A percentile compares a stretch with the other conserved stretches of the same genome.
phyloP scores from a whole-genome alignment of 805 yeast species.

The Starmera dryadoides region DNA sequence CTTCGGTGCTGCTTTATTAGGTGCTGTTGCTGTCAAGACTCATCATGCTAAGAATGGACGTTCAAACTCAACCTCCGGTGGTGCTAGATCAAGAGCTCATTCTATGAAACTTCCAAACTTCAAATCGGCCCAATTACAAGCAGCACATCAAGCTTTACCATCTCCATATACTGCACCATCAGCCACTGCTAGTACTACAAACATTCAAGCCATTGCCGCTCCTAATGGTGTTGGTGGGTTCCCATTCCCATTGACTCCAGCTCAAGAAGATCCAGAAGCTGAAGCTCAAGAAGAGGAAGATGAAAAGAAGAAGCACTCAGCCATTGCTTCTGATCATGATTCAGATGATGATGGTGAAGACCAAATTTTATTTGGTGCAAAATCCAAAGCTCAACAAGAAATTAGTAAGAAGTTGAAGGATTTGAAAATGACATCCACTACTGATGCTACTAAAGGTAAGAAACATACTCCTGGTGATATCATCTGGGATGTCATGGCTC shows the following conservation, averaged over 20 bases:
- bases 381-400: conserved; percentile 43
- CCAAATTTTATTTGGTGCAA: conserved; percentile 54
- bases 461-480: conserved; percentile 37
- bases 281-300: conserved; percentile 34
- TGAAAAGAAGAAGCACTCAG: too few species aligned
- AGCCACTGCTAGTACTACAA: conserved; percentile 65
- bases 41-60: conserved; percentile 19
- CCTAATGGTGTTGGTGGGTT: conserved; percentile 18
- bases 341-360: conserved; percentile 40
- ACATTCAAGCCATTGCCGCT: conserved; percentile 23
- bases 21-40: conserved; percentile 86
- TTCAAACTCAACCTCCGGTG: too few species aligned
- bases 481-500: conserved; percentile 83
- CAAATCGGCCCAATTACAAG: conserved; percentile 20
- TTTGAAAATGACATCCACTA: conserved; percentile 17
- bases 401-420: conserved; percentile 36
- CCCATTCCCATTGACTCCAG: conserved; percentile 43
- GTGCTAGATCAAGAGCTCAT: conserved; percentile 13
- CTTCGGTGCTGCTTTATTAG: conserved; percentile 89
- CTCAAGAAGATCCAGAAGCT: conserved; percentile 20
- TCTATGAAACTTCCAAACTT: conserved; percentile 11
- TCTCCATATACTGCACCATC: conserved; percentile 78
- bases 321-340: conserved; percentile 29
- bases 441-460: background rate
- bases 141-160: conserved; percentile 24